These are phyloP conservation scores for Linum tenue DNA, from an alignment of 345 rosid species.

Conservation along the genomic window DNA sequence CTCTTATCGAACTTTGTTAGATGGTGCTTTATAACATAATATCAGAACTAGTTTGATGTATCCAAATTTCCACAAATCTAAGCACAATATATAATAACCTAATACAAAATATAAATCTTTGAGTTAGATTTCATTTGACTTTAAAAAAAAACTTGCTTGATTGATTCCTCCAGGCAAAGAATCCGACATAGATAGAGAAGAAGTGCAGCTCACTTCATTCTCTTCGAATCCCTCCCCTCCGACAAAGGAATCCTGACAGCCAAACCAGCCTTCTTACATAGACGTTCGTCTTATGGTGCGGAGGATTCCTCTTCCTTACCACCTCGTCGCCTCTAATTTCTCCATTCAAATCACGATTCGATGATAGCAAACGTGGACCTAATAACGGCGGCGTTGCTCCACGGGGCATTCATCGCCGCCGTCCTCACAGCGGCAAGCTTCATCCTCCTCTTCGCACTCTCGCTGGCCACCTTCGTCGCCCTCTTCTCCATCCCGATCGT, in stretches of 20 bases:
- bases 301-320: no score
- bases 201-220: conserved; percentile 38
- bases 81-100: not conserved
- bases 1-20: not conserved
- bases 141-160: no score
- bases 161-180: no score
- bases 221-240: not conserved
- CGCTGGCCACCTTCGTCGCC: conserved; percentile 16
- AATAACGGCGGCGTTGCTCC: conserved; percentile 23
- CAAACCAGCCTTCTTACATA: not conserved
- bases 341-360: no score
- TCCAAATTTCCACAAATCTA: not conserved
- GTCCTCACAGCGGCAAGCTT: conserved; percentile 13
- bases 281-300: no score
- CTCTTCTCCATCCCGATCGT: conserved; percentile 20
- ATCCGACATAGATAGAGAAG: conserved; percentile 5
- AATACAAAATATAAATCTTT: not conserved
- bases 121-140: not conserved
- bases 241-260: no score
- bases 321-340: not conserved
- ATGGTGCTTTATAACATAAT: conserved; percentile 1
- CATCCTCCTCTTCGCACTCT: conserved; percentile 12
- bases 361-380: conserved; percentile 37
- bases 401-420: conserved; percentile 25
- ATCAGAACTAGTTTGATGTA: not conserved